Evolutionary conservation across 108 stramenopile genomes (phyloP).

Genomic region (Nannochloropsis gaditana): DNA sequence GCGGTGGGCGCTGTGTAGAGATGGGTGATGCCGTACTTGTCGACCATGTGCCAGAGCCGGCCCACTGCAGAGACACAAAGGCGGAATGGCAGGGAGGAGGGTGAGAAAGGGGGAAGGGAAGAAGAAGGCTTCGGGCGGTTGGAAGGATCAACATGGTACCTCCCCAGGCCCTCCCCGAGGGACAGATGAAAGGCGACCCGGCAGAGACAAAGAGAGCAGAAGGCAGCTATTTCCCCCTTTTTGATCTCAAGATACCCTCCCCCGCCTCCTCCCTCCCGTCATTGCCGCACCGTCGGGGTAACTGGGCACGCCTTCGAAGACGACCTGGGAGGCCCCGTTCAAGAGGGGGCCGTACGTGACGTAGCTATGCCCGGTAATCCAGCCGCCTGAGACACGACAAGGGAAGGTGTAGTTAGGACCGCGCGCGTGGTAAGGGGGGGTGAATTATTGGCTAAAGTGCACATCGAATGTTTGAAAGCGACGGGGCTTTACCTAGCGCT

Average conservation of each 20-base stretch:
- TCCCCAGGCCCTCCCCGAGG: no score
- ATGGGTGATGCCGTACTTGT: constrained; percentile 33
- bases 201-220: not conserved
- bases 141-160: no score
- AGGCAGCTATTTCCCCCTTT: not conserved
- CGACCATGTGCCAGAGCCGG: constrained; percentile 27
- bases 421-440: no score
- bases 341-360: constrained; percentile 40
- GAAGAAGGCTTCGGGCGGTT: no score
- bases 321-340: constrained; percentile 16
- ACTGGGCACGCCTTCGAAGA: constrained; percentile 39
- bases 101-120: not conserved
- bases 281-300: constrained; percentile 30
- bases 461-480: no score
- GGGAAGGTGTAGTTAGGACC: no score
- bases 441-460: no score
- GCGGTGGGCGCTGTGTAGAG: constrained; percentile 52
- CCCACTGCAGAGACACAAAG: not conserved
- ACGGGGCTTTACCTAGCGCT: no score
- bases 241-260: not conserved
- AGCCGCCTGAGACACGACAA: constrained; percentile 7
- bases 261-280: not conserved
- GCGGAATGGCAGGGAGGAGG: not conserved
- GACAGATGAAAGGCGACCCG: not conserved
- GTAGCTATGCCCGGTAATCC: constrained; percentile 50